Percentiles rank a stretch among this genome's conserved stretches.
Conservation (phyloP, 2,329 filamentous ascomycete genomes). For the Venturia effusa region DNA sequence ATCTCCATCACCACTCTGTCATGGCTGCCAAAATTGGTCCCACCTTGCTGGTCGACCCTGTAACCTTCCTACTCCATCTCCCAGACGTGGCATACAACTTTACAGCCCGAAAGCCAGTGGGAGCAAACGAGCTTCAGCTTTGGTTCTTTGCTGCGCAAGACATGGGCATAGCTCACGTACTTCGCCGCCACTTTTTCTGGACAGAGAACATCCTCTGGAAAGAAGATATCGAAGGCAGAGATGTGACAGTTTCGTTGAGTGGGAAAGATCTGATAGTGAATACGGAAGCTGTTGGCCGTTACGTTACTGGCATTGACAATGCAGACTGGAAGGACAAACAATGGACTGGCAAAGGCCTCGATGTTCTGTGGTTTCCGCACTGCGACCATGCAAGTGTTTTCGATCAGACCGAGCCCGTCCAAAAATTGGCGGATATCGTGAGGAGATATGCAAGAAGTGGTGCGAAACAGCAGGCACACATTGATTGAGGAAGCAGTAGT, state of each 20-base stretch:
- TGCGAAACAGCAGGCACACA: background rate
- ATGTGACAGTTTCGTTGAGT: slow-evolving; percentile 47
- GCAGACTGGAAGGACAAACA: slow-evolving; percentile 12
- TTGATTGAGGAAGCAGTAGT: background rate
- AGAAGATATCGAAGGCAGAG: slow-evolving; percentile 39
- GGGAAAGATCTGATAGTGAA: slow-evolving; percentile 56
- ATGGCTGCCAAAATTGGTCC: slow-evolving; percentile 32
- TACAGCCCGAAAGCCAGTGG: slow-evolving; percentile 33
- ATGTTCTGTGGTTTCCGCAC: slow-evolving; percentile 3
- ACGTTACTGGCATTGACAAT: slow-evolving; percentile 34
- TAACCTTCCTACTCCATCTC: slow-evolving; percentile 56
- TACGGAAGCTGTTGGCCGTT: slow-evolving; percentile 45
- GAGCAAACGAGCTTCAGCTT: slow-evolving; percentile 54
- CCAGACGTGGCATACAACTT: slow-evolving; percentile 66
- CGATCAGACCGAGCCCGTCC: background rate
- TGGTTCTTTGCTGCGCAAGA: slow-evolving; percentile 62
- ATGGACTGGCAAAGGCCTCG: background rate
- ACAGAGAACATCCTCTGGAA: slow-evolving; percentile 60
- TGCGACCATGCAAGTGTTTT: slow-evolving; percentile 4
- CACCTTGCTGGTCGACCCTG: slow-evolving; percentile 49
- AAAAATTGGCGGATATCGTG: background rate
- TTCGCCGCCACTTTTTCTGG: slow-evolving; percentile 62
- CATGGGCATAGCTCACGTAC: slow-evolving; percentile 52
- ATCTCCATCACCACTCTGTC: slow-evolving; percentile 43
- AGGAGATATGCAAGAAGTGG: slow-evolving; percentile 2